Percentiles rank a stretch among this genome's conserved stretches.
These are phyloP conservation scores for Fusarium clavum DNA, from an alignment of 2,329 filamentous ascomycete genomes.

Conservation along the genomic window DNA sequence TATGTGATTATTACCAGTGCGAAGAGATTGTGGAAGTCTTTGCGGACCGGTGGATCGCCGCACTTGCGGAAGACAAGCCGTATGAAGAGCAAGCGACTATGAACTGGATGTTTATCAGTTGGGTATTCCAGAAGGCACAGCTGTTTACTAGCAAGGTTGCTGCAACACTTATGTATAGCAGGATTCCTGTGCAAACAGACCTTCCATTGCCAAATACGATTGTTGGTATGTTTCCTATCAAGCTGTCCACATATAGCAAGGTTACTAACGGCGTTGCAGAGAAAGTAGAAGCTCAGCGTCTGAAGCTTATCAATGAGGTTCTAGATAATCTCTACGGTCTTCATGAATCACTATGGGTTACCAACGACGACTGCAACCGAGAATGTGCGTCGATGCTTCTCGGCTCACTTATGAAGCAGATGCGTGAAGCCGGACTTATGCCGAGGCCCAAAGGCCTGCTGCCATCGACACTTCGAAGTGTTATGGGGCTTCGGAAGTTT, in stretches of 20 bases:
- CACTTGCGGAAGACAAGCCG: background rate
- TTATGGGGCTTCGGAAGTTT: accelerated
- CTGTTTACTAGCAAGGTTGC: background rate
- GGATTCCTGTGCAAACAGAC: background rate
- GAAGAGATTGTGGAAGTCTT: background rate
- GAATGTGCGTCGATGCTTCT: background rate
- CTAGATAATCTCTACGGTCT: background rate
- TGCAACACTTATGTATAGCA: background rate
- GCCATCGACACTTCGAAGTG: background rate
- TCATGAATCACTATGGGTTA: background rate
- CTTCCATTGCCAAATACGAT: background rate
- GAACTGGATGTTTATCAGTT: background rate
- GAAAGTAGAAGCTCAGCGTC: background rate
- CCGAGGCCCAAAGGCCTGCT: background rate
- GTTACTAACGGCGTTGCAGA: background rate
- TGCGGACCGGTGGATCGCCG: background rate
- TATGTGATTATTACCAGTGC: background rate
- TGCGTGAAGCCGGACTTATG: background rate
- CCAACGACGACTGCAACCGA: background rate
- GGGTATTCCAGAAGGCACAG: background rate
- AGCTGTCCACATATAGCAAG: background rate
- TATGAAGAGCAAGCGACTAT: background rate
- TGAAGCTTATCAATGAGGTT: background rate
- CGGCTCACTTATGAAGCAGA: background rate
- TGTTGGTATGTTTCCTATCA: background rate